Percentiles rank a stretch among this genome's conserved stretches.
Conservation (phyloP, 306 rosid genomes). For the Datisca glomerata region DNA sequence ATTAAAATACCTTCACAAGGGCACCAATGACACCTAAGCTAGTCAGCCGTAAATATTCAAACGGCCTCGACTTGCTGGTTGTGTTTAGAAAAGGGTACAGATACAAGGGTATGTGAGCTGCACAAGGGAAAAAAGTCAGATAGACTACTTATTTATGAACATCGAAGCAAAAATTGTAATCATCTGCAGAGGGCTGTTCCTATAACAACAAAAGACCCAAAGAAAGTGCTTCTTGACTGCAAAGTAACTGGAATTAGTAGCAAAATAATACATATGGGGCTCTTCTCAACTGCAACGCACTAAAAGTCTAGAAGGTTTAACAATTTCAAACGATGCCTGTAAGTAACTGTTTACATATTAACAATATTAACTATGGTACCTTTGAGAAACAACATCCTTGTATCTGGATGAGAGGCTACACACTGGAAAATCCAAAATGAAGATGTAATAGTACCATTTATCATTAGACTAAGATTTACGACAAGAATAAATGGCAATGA, state of each 20-base stretch:
- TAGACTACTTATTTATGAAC: not conserved
- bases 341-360: constrained; percentile 10
- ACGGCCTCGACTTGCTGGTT: constrained; percentile 61
- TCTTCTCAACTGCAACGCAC: too few species aligned
- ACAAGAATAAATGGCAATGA: too few species aligned
- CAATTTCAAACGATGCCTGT: too few species aligned
- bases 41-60: constrained; percentile 74
- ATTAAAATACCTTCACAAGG: constrained; percentile 63
- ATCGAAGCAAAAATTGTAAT: too few species aligned
- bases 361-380: constrained; percentile 43
- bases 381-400: constrained; percentile 62
- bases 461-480: too few species aligned
- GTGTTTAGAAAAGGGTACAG: constrained; percentile 78
- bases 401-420: constrained; percentile 80
- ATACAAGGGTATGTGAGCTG: constrained; percentile 79
- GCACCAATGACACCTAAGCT: constrained; percentile 92
- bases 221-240: not conserved
- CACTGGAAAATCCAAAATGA: constrained; percentile 33
- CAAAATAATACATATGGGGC: not conserved
- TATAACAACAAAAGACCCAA: not conserved
- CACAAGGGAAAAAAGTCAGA: constrained; percentile 21
- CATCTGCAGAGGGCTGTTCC: too few species aligned
- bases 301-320: too few species aligned
- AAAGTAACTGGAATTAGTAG: not conserved
- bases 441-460: too few species aligned